Base-by-base conservation (phyloP, 345 rosid genomes). In the Brassica nigra region DNA sequence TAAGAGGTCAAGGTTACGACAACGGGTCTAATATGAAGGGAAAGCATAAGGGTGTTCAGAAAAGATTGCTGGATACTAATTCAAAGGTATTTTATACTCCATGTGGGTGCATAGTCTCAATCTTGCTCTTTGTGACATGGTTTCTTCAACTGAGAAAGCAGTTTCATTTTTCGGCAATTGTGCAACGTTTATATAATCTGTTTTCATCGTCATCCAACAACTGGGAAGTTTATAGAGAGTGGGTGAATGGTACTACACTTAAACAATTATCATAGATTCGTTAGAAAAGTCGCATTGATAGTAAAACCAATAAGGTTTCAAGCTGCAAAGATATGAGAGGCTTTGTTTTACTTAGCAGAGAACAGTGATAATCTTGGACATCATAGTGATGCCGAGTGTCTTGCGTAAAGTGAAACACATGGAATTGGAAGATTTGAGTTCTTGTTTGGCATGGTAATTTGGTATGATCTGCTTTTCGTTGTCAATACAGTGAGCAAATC, bases 81-180 rank as follows among this genome's bases (percentile, higher is more conserved):
- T 49, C 12, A 71, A 34, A 7, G 8, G 65, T 33, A 47, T 47
- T 47, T 42, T 47, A 11, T 10, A 47, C 54, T 47, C 54, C 54
- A 47, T 47, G 54, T 47, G 54, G 16, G 16, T 47, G n/a, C 54
- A 47, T 14, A 47, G 54, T 47, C 54, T 47, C 54, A 47, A 11
- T 6, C 65, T 71, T 71, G 30, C 33, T 31, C 33, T 71, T 49
- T 44, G 8, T 44, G 59, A 68, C 29, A 68, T 68, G 37, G 72
- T 14, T 47, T 44, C 59, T 7, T 44, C 39, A 29, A 29, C 65
- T 1, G 8, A 71, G 75, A 33, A 55, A 34, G 20, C 8, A 18
- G 2, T 71, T 55, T 31, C 29, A 1, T 57, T 55, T 30, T 71
- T 55, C 33, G 52, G 18, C 4, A 36, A 57, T 54, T 11, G 20